Evolutionary conservation across 2,329 filamentous ascomycete species (phyloP).

Genomic region (Chrysosporium queenslandicum): DNA sequence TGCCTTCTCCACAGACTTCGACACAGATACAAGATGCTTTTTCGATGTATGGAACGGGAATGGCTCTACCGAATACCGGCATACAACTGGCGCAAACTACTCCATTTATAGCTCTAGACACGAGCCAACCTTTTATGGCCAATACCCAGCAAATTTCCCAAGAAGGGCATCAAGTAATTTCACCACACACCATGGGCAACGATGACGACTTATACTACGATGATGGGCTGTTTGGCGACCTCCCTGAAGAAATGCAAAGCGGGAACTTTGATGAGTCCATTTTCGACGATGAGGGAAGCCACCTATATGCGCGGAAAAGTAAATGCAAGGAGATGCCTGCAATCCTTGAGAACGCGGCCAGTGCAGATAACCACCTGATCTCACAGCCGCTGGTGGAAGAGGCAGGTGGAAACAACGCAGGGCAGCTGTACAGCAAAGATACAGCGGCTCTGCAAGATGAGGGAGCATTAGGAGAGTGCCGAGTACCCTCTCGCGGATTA

Average conservation of each 20-base stretch:
- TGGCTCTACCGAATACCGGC: background rate
- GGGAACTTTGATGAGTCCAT: conserved; percentile 39
- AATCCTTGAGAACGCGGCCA: conserved; percentile 6
- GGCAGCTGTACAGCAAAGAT: background rate
- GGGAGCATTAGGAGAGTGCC: background rate
- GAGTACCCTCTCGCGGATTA: conserved; percentile 15
- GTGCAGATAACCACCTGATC: background rate
- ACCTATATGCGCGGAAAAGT: conserved; percentile 34
- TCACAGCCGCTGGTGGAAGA: background rate
- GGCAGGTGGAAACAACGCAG: background rate
- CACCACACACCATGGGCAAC: conserved; percentile 17
- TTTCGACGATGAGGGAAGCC: conserved; percentile 40
- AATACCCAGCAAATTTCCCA: background rate
- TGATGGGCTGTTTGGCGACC: conserved; percentile 36
- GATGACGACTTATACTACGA: conserved; percentile 41
- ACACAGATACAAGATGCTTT: background rate
- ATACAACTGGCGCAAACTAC: background rate
- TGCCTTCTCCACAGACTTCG: background rate
- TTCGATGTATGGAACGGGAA: background rate
- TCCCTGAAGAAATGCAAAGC: conserved; percentile 25
- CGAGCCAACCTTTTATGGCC: conserved; percentile 11
- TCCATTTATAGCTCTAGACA: conserved; percentile 22
- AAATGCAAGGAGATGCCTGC: background rate
- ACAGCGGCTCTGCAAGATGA: background rate
- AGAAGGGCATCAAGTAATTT: background rate